Percentiles rank a stretch among this genome's conserved stretches.
Conservation (phyloP, 2,329 filamentous ascomycete genomes). For the Fusarium hainanense region DNA sequence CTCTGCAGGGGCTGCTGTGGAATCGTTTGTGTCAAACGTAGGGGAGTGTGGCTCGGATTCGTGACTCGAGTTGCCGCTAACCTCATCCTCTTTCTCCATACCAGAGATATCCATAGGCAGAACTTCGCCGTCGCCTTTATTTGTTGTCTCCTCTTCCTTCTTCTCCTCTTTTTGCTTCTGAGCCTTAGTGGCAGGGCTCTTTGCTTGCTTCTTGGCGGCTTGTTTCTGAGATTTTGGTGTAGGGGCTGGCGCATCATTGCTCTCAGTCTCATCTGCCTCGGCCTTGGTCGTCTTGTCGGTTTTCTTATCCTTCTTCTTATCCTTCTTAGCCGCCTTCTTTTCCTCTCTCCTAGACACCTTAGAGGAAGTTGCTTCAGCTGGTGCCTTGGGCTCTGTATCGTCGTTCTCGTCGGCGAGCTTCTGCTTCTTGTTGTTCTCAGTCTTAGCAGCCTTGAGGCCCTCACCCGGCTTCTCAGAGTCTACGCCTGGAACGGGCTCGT, state of each 20-base stretch:
- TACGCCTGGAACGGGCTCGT: conserved; percentile 63
- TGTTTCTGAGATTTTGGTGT: conserved; percentile 43
- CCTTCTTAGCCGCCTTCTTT: conserved; percentile 62
- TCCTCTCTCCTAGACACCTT: conserved; percentile 65
- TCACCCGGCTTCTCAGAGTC: conserved; percentile 72
- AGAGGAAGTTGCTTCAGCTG: conserved; percentile 59
- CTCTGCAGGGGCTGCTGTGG: conserved; percentile 54
- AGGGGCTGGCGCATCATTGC: conserved; percentile 37
- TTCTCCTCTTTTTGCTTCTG: conserved; percentile 38
- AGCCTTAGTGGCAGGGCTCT: conserved; percentile 21
- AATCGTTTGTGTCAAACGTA: conserved; percentile 66
- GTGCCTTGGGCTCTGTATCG: conserved; percentile 39
- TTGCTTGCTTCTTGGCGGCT: conserved; percentile 46
- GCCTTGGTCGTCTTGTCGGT: conserved; percentile 55
- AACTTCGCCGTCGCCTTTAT: conserved; percentile 28
- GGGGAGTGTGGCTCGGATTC: conserved; percentile 63
- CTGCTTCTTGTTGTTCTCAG: conserved; percentile 68
- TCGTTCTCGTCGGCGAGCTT: conserved; percentile 49
- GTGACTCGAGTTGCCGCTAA: conserved; percentile 59
- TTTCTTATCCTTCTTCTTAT: conserved; percentile 58
- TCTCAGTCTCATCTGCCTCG: conserved; percentile 51
- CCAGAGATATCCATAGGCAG: conserved; percentile 46
- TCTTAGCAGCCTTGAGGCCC: conserved; percentile 64
- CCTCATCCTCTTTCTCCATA: conserved; percentile 56
- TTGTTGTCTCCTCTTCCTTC: conserved; percentile 23